Evolutionary conservation across 2,329 filamentous ascomycete genomes (phyloP).

Genomic region (Fusarium udum): DNA sequence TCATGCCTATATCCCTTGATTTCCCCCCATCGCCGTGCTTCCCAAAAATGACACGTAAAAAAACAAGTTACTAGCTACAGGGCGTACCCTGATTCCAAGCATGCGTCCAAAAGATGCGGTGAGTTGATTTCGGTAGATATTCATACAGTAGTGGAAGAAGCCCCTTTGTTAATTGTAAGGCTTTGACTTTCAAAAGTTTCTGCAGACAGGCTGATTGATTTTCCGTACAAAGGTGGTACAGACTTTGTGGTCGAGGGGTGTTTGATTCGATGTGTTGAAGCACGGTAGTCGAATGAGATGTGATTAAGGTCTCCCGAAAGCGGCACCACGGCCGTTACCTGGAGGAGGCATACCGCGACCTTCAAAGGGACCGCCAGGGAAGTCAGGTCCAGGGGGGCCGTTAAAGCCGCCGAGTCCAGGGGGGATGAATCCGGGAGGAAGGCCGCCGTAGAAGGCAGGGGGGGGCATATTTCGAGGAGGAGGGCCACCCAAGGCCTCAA

Average conservation of each 20-base stretch:
- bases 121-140: constrained; percentile 26
- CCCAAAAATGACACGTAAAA: constrained; percentile 36
- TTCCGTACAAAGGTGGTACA: constrained; percentile 36
- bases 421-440: constrained; percentile 63
- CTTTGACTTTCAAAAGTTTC: constrained; percentile 18
- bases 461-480: constrained; percentile 65
- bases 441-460: constrained; percentile 65
- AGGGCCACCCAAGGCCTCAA: constrained; percentile 60
- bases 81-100: constrained; percentile 26
- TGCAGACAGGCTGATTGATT: constrained; percentile 31
- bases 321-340: constrained; percentile 50
- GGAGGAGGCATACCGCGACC: constrained; percentile 64
- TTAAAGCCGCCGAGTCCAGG: constrained; percentile 67
- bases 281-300: neutral
- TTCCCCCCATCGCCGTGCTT: constrained; percentile 41
- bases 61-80: constrained; percentile 36
- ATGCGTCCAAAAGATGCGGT: constrained; percentile 23
- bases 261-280: neutral
- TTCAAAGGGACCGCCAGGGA: constrained; percentile 61
- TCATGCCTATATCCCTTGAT: constrained; percentile 39
- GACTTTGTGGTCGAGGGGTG: neutral
- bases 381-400: constrained; percentile 59
- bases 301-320: constrained; percentile 46
- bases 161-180: neutral
- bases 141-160: constrained; percentile 31